Percentiles rank a stretch among this genome's conserved stretches.
These are phyloP conservation scores for Mycena maculata DNA, from an alignment of 768 basidiomycete species.

Conservation along the genomic window DNA sequence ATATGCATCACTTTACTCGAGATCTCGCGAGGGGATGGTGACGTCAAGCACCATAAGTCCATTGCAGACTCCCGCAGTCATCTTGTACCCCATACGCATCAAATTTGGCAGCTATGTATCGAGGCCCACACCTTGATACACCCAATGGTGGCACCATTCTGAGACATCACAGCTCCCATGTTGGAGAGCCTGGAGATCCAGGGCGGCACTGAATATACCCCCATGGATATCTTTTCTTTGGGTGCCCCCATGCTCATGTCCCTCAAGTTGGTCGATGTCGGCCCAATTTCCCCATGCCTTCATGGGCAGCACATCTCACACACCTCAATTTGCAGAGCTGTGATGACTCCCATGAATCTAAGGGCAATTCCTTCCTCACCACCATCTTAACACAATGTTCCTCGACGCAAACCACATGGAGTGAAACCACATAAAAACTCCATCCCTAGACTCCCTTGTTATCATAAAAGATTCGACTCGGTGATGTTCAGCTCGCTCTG, in stretches of 20 bases:
- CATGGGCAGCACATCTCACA: not conserved
- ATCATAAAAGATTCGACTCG: too few relatives aligned
- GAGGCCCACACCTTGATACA: too few relatives aligned
- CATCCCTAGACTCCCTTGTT: too few relatives aligned
- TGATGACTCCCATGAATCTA: too few relatives aligned
- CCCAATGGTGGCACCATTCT: not conserved
- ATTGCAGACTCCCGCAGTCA: not conserved
- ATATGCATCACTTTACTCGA: not conserved
- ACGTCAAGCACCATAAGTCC: not conserved
- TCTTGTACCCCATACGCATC: not conserved
- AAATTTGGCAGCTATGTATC: not conserved
- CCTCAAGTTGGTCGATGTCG: not conserved
- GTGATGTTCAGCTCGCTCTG: too few relatives aligned
- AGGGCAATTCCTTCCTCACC: not conserved
- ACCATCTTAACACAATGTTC: not conserved
- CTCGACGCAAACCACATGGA: too few relatives aligned
- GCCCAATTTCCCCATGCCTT: not conserved
- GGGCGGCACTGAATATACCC: too few relatives aligned
- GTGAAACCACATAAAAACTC: too few relatives aligned
- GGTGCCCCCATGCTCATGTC: not conserved
- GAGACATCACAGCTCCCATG: not conserved
- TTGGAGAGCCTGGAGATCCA: constrained; percentile 8
- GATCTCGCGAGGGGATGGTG: too few relatives aligned
- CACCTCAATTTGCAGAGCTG: not conserved
- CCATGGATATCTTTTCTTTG: not conserved